Percentiles rank a stretch among this genome's conserved stretches.
These are phyloP conservation scores for Metarhizium sp. DNA, from an alignment of 2,329 filamentous ascomycete genomes.

Conservation along the genomic window DNA sequence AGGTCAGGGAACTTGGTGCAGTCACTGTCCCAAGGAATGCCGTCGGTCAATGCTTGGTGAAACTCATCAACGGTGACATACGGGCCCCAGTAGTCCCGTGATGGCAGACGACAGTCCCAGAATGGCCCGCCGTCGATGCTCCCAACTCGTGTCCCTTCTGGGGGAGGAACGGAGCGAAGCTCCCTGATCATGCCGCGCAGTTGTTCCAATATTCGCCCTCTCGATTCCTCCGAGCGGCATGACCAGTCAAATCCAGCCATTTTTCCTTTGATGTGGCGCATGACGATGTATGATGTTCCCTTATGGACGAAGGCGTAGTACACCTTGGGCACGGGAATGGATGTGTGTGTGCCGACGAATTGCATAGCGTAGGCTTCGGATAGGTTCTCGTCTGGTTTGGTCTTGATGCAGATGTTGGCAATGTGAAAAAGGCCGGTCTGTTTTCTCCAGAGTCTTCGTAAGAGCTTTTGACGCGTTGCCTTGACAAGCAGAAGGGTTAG, in stretches of 20 bases:
- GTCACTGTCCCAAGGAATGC: no score
- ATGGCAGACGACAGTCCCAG: background rate
- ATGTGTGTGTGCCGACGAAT: background rate
- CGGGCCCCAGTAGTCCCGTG: background rate
- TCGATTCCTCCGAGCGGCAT: background rate
- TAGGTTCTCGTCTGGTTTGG: background rate
- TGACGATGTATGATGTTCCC: background rate
- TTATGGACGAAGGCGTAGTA: background rate
- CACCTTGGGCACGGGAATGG: background rate
- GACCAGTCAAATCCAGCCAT: background rate
- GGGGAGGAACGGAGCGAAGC: background rate
- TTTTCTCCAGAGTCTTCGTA: no score
- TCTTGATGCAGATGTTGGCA: background rate
- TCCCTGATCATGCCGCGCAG: background rate
- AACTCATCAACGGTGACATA: rapidly evolving
- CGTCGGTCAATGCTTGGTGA: background rate
- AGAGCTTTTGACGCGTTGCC: no score
- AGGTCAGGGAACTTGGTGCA: no score
- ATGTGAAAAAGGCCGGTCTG: no score
- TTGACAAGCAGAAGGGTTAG: no score
- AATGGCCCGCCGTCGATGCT: background rate
- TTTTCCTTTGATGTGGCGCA: background rate
- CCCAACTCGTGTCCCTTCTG: background rate
- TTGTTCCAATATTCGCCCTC: background rate
- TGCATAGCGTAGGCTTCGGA: background rate